These are phyloP conservation scores for Schizophyllum commune DNA, from an alignment of 1,284 basidiomycete species.

Conservation along the genomic window DNA sequence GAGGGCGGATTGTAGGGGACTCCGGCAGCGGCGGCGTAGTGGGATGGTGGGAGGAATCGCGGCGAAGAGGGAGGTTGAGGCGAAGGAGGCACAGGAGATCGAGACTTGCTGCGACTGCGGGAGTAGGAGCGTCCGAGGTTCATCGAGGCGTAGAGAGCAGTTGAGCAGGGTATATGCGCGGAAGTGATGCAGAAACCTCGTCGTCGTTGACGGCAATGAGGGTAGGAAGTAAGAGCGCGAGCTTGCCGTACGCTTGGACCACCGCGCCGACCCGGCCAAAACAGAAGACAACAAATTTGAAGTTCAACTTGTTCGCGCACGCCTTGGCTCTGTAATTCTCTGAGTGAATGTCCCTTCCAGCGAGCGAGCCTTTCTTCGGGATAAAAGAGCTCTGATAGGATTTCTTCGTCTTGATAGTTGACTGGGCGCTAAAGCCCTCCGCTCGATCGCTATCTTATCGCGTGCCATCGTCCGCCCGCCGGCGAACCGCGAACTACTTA, in stretches of 20 bases:
- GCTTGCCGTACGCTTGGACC: not conserved
- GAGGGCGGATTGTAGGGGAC: conserved; percentile 14
- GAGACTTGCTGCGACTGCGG: conserved; percentile 16
- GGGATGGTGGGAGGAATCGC: conserved; percentile 50
- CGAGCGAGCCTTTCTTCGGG: no score
- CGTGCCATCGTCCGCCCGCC: not conserved
- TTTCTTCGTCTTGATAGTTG: not conserved
- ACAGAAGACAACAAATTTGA: not conserved
- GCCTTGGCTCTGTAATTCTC: no score
- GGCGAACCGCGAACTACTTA: not conserved
- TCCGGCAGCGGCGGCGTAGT: conserved; percentile 58
- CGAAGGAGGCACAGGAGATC: conserved; percentile 19
- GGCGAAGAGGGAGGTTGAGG: conserved; percentile 20
- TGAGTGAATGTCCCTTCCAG: no score
- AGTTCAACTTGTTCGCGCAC: no score
- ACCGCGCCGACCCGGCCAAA: not conserved
- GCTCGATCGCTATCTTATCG: not conserved
- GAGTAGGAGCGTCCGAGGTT: conserved; percentile 9
- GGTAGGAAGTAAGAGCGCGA: not conserved
- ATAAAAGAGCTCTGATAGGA: not conserved
- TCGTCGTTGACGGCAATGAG: not conserved
- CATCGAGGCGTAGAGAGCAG: conserved; percentile 11
- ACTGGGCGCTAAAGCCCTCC: not conserved
- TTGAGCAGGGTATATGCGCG: not conserved
- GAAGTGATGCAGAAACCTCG: not conserved